phyloP scores from a whole-genome alignment of 176 grass and related monocot species.

The Cocos nucifera region DNA sequence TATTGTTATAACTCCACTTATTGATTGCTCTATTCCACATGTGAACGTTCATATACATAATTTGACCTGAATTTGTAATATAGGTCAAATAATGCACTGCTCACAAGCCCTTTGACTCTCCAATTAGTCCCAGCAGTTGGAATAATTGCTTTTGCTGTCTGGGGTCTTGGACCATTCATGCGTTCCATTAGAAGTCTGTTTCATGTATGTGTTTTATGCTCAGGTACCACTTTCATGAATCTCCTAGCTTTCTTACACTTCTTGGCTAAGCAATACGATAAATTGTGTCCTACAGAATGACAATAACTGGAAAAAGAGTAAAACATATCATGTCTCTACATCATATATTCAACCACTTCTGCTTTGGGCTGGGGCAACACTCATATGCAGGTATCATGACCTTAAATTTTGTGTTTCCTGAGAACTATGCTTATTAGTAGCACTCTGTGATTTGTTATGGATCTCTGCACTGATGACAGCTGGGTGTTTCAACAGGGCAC shows the following conservation, averaged over 20 bases:
- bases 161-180: constrained; percentile 71
- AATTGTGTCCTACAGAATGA: constrained; percentile 45
- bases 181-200: constrained; percentile 64
- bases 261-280: constrained; percentile 1
- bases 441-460: no score
- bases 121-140: constrained; percentile 78
- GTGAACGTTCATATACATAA: not conserved
- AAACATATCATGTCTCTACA: constrained; percentile 64
- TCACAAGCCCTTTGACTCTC: constrained; percentile 45
- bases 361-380: constrained; percentile 79
- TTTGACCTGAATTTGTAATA: constrained; percentile 16
- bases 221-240: no score
- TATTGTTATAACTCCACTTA: no score
- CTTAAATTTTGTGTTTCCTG: constrained; percentile 13
- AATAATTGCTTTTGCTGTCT: constrained; percentile 74
- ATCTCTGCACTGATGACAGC: no score
- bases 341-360: constrained; percentile 88
- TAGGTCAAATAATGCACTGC: constrained; percentile 60
- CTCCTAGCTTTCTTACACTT: no score
- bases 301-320: constrained; percentile 89
- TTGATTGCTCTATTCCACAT: no score
- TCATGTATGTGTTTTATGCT: constrained; percentile 35
- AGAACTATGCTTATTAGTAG: no score
- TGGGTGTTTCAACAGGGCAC: constrained; percentile 35
- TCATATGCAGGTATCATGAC: constrained; percentile 70